Conservation (phyloP, 306 rosid species). For the Oxytropis ochrocephala region DNA sequence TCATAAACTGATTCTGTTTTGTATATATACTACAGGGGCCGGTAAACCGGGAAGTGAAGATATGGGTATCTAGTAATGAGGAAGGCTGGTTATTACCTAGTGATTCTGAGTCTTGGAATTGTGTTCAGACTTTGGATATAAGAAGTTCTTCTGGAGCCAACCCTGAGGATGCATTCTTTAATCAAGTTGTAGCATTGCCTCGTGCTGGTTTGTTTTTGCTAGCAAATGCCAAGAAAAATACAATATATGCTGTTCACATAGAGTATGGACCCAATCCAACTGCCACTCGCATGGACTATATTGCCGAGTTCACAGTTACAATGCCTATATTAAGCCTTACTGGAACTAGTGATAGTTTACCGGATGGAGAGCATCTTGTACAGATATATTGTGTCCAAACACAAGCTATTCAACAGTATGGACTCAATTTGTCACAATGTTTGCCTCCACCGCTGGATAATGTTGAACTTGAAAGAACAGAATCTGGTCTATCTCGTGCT, state of each 20-base stretch:
- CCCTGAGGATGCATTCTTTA: constrained; percentile 57
- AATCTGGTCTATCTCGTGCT: constrained; percentile 24
- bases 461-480: constrained; percentile 42
- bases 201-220: constrained; percentile 57
- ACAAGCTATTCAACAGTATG: constrained; percentile 80
- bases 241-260: constrained; percentile 66
- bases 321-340: constrained; percentile 74
- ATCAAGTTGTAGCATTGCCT: constrained; percentile 56
- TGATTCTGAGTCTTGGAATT: constrained; percentile 66
- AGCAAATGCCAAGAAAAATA: constrained; percentile 75
- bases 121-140: constrained; percentile 56
- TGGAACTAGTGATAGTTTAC: constrained; percentile 59
- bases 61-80: constrained; percentile 61
- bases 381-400: constrained; percentile 74
- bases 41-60: constrained; percentile 58
- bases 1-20: constrained; percentile 10
- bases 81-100: constrained; percentile 78
- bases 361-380: constrained; percentile 58
- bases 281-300: constrained; percentile 64
- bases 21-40: constrained; percentile 42
- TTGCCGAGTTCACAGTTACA: constrained; percentile 65
- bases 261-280: constrained; percentile 70
- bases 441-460: constrained; percentile 60
- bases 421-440: constrained; percentile 60
- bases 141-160: constrained; percentile 48